phyloP scores from a whole-genome alignment of 352 stramenopile species.

The Blastocystis sp. region DNA sequence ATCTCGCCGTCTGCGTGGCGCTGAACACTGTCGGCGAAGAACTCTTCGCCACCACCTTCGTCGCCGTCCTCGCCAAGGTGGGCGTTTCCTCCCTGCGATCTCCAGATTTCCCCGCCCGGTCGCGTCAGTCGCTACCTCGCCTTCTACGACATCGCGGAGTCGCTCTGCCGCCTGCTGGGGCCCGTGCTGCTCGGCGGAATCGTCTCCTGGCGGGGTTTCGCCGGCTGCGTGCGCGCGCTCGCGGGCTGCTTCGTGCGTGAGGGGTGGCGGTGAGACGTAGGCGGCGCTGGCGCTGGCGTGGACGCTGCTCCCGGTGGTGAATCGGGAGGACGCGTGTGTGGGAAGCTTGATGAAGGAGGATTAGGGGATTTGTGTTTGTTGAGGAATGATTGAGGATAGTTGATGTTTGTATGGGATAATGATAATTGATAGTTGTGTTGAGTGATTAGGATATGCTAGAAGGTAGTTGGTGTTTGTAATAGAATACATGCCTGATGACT shows the following conservation, averaged over 20 bases:
- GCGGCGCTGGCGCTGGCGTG: neutral
- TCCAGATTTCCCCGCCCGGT: neutral
- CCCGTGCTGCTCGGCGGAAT: neutral
- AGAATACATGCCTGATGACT: too few species aligned
- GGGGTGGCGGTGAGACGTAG: neutral
- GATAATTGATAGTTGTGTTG: too few species aligned
- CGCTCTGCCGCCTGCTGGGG: slow-evolving; percentile 17
- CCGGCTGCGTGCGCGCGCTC: neutral
- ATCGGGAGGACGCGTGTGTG: neutral
- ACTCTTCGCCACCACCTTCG: slow-evolving; percentile 36
- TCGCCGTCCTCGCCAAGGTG: neutral
- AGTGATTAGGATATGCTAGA: too few species aligned
- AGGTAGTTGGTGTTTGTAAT: too few species aligned
- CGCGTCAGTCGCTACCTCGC: neutral
- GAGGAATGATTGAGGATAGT: neutral
- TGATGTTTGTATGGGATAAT: neutral
- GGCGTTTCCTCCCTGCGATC: neutral
- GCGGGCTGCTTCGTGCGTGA: neutral
- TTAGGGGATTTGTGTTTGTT: neutral
- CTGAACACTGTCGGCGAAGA: slow-evolving; percentile 37
- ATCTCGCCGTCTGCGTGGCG: slow-evolving; percentile 7
- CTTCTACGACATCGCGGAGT: slow-evolving; percentile 36
- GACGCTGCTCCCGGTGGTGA: slow-evolving; percentile 27
- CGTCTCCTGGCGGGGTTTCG: neutral
- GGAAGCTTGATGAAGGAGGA: neutral